Evolutionary conservation across 148 eudicot species (phyloP), one percentile per base, ranked within the genome.

Genomic region (Silene conica): DNA sequence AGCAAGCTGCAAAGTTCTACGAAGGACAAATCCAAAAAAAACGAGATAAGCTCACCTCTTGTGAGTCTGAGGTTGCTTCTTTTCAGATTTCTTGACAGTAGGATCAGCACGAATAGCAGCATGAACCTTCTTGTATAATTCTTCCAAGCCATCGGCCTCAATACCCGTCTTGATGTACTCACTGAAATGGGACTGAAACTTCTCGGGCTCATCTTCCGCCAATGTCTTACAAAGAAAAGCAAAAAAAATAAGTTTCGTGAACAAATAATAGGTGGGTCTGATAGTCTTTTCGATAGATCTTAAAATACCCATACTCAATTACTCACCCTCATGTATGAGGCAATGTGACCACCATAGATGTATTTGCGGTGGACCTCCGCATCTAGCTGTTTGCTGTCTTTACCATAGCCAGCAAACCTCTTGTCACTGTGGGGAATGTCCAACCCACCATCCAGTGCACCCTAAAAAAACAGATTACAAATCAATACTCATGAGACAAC

Each of bases 341-440:
- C 87, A 84, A 91, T 84, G 69, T 89, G 97, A 8, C 97, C 97
- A 26, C 97, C 97, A 81, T 86, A 91, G 64, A 91, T 83, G 78
- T 91, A 89, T 71, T 91, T 91, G 74, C 86, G 87, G 72, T 91
- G 93, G 61, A 87, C 84, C 61, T 91, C 90, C 50, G 92, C 83
- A 73, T 91, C 93, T 62, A 87, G 93, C 31, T 86, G 86, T 77
- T 89, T 89, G 76, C 77, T 67, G 4, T 91, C 97, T 85, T 91
- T 91, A 1, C 71, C 58, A 64, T 86, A 91, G 10, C 97, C 97
- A 76, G 90, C 93, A 82, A 91, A 91, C 67, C 97, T 85, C 83
- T 91, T 91, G 12, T 91, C 97, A 73, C 92, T 87, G 81, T 86
- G 95, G 23, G 97, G 97, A 67, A 91, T 91, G 69, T 91, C 97